Base-by-base conservation (phyloP, 768 basidiomycete species). In the Chalciporus chontae region DNA sequence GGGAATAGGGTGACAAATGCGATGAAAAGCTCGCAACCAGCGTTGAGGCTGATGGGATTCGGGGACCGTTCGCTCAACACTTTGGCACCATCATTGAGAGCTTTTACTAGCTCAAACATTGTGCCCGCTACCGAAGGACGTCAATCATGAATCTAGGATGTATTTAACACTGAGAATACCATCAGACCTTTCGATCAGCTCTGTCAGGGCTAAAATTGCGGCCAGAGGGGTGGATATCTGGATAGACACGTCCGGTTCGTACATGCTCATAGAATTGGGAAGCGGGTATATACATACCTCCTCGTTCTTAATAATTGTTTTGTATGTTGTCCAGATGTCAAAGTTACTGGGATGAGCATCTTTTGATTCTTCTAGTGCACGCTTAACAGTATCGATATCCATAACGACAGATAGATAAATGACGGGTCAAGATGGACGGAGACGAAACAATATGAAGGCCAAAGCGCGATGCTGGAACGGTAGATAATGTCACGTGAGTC, bases 1-100 rank as follows among this genome's bases (percentile, higher is more conserved):
- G 87, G 87, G 62, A 87, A 87, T 39, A 83, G 71, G 29, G 90
- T 91, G 58, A 93, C 87, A 59, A 93, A 95, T 10, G 88, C 85
- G 60, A 90, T 85, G 73, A 95, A 93, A 36, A 95, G 77, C 66
- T 93, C 87, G 68, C 87, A 90, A 49, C 93, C 93, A n/a, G 90
- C 90, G 53, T 85, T 85, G 53, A 92, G 73, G 55, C 90, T 84
- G 70, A 94, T 88, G 19, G 88, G 80, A 66, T 92, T 93, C 23
- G 83, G 73, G 0, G 82, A 77, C n/a, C 75, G 74, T 21, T 71
- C 66, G 55, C 79, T 83, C 45, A 95, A 72, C 5, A 73, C 71
- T 32, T 81, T 74, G 1, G 88, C 85, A 39, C 84, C 89, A 39
- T 86, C 79, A 50, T 90, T 83, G 51, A 96, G 79, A 21, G 84